Evolutionary conservation across 116 monocot species (phyloP), one percentile per base, ranked within the genome.

Genomic region (Iris pallida): DNA sequence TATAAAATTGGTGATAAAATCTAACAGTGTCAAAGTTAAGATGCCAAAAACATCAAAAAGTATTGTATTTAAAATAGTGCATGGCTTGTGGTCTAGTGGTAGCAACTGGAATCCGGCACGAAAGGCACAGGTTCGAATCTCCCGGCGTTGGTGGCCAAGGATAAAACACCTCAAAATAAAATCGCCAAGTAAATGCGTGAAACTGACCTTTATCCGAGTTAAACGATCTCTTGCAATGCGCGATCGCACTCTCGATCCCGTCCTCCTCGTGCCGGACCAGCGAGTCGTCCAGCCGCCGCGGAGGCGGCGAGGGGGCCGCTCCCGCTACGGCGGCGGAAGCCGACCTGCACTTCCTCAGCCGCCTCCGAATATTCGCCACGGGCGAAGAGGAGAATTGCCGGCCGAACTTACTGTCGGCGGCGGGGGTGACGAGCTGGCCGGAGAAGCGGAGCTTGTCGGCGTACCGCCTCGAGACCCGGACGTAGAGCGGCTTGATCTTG

Each of bases 401-500:
- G 2, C 76, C 20, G 7, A 12, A 48, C 47, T 64, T 66, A n/a
- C n/a, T n/a, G n/a, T n/a, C 41, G 40, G 2, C 3, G 1, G 14
- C 56, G 4, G 40, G 47, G 45, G 73, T 47, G 17, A 45, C 53
- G 2, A 68, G 60, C 13, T 45, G 57, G 5, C 56, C 75, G 43
- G 79, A 48, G 55, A 79, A 74, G 40, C 58, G 51, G 19, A 53
- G 47, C 69, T 71, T 81, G 40, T 83, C 85, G 11, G 58, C 68
- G 63, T 78, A 77, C 57, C 66, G 68, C 73, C 73, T 89, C 16
- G 88, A 88, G 2, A 79, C 88, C 12, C 73, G 75, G 7, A 87
- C 83, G 47, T 90, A 85, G 61, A 88, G 75, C 13, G 94, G 94
- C 68, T 91, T 95, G 62, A 97, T 92, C 87, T 90, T 97, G 79